These are phyloP conservation scores for Cytospora piceae DNA, from an alignment of 2,329 filamentous ascomycete genomes.

Conservation along the genomic window DNA sequence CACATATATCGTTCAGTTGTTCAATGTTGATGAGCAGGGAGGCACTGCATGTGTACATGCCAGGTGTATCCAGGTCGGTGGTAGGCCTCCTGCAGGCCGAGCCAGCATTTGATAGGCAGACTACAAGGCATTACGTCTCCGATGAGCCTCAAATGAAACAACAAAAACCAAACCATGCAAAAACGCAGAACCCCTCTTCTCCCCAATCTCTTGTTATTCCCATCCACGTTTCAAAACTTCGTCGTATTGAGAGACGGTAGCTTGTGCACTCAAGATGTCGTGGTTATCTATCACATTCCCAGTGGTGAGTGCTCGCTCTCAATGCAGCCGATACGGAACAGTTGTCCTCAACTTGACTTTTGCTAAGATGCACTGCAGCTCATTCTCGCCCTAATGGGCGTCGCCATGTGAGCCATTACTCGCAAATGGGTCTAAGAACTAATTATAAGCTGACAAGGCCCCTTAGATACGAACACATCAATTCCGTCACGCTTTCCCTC, in stretches of 20 bases:
- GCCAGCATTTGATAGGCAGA: background rate
- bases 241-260: background rate
- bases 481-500: slow-evolving; percentile 45
- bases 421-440: background rate
- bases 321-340: too few species aligned
- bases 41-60: too few species aligned
- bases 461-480: slow-evolving; percentile 45
- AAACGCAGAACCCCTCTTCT: slow-evolving; percentile 8
- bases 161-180: background rate
- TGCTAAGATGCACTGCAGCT: slow-evolving; percentile 24
- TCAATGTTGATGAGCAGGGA: too few species aligned
- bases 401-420: slow-evolving; percentile 32
- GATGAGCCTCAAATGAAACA: background rate
- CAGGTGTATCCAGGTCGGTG: background rate
- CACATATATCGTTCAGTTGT: too few species aligned
- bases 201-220: background rate
- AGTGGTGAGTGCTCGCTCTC: slow-evolving; percentile 9
- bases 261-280: background rate
- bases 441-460: slow-evolving; percentile 18
- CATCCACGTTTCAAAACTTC: background rate
- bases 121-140: background rate
- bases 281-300: slow-evolving; percentile 14
- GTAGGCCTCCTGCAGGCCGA: slow-evolving; percentile 18
- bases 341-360: too few species aligned
- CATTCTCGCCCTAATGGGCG: slow-evolving; percentile 33